Percentiles rank a stretch among this genome's conserved stretches.
Evolutionary conservation across 2,329 filamentous ascomycete genomes (phyloP).

Genomic region (Ophiostoma angusticollis): DNA sequence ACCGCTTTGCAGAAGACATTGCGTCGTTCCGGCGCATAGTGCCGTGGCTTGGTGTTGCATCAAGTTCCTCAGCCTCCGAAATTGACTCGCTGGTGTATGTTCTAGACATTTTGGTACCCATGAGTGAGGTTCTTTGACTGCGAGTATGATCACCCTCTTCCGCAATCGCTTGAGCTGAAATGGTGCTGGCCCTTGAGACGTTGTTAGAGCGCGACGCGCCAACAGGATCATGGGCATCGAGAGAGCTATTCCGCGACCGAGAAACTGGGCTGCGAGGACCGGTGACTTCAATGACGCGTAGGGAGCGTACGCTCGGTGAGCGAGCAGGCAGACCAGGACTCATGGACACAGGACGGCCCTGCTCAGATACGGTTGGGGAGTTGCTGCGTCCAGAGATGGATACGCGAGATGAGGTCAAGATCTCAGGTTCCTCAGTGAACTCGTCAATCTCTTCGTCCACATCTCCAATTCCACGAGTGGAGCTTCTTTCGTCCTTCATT

Average conservation of each 20-base stretch:
- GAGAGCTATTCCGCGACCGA: constrained; percentile 35
- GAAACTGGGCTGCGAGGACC: constrained; percentile 36
- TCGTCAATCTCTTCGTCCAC: constrained; percentile 36
- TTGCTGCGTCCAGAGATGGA: constrained; percentile 38
- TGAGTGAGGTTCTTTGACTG: constrained; percentile 3
- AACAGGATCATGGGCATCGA: constrained; percentile 31
- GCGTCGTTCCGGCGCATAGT: background rate
- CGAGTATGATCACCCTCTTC: constrained; percentile 24
- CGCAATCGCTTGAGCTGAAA: constrained; percentile 27
- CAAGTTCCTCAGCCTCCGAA: constrained; percentile 31
- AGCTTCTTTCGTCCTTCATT: constrained; percentile 1
- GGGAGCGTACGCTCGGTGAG: constrained; percentile 39
- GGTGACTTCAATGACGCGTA: constrained; percentile 44
- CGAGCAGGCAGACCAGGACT: constrained; percentile 27
- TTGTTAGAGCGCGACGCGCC: constrained; percentile 24
- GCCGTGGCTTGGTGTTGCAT: background rate
- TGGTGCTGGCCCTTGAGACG: constrained; percentile 27
- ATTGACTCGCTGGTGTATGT: constrained; percentile 22
- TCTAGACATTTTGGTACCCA: constrained; percentile 3
- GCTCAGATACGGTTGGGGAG: constrained; percentile 37
- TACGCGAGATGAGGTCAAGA: constrained; percentile 42
- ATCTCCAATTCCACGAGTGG: constrained; percentile 33
- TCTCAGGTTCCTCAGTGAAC: constrained; percentile 46
- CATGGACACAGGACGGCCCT: constrained; percentile 26
- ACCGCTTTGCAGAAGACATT: constrained; percentile 3